phyloP scores from a whole-genome alignment of 2,329 filamentous ascomycete species.

The Seiridium cupressi region DNA sequence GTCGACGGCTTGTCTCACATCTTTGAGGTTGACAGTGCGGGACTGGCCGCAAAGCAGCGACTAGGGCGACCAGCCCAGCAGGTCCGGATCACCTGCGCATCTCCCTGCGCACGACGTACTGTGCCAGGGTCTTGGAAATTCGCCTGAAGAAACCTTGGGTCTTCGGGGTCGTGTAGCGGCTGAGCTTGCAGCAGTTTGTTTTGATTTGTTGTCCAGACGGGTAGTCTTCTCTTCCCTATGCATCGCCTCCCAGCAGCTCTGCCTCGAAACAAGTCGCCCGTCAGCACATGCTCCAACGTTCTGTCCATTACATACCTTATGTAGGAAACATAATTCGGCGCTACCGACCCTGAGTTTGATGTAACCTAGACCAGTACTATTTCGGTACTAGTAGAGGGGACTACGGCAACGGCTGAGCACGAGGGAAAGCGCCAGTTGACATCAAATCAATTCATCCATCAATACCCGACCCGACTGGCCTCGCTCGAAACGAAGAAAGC shows the following conservation, averaged over 20 bases:
- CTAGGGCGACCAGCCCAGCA: not conserved
- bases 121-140: not conserved
- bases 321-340: not conserved
- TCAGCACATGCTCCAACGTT: too few species aligned
- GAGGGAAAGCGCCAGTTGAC: not conserved
- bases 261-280: too few species aligned
- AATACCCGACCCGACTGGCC: not conserved
- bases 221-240: too few species aligned
- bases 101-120: not conserved
- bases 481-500: not conserved
- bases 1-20: not conserved
- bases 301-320: too few species aligned
- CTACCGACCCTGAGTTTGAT: not conserved
- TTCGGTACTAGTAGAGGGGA: not conserved
- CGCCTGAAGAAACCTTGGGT: not conserved
- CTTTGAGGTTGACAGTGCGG: not conserved
- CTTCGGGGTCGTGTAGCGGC: not conserved
- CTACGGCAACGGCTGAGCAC: constrained; percentile 4
- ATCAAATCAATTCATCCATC: not conserved
- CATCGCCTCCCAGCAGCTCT: too few species aligned
- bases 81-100: constrained; percentile 1
- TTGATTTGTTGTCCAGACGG: not conserved
- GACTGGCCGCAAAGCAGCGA: not conserved
- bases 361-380: not conserved
- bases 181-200: not conserved